phyloP scores from a whole-genome alignment of 73 alveolate genomes.

The Symbiodinium natans region DNA sequence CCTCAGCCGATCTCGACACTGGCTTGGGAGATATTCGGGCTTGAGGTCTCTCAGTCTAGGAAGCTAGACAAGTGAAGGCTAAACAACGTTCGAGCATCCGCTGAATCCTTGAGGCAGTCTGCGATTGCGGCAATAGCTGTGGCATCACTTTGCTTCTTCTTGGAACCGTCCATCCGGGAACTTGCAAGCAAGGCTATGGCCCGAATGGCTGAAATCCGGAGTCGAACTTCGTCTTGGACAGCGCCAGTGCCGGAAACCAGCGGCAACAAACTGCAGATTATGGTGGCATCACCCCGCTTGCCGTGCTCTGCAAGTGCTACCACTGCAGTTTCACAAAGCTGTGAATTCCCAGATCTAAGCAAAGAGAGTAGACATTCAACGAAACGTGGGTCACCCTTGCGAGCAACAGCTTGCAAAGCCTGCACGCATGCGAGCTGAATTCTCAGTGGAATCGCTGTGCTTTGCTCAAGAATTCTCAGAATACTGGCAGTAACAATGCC shows the following conservation, averaged over 20 bases:
- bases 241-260: not conserved
- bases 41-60: too few relatives aligned
- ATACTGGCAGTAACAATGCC: not conserved
- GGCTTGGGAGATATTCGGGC: too few relatives aligned
- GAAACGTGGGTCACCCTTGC: not conserved
- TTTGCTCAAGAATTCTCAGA: not conserved
- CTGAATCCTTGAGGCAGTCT: not conserved
- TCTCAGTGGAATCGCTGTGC: not conserved
- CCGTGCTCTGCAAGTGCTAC: not conserved
- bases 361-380: not conserved
- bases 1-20: not conserved
- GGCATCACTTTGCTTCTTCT: slow-evolving; percentile 6
- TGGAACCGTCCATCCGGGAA: not conserved
- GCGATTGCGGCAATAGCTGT: not conserved
- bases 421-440: not conserved
- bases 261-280: not conserved
- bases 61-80: not conserved
- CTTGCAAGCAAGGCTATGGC: not conserved
- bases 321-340: not conserved
- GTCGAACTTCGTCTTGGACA: not conserved
- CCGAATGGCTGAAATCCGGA: not conserved
- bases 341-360: not conserved
- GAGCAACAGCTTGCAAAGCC: not conserved
- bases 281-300: slow-evolving; percentile 5
- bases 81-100: not conserved